phyloP scores from a whole-genome alignment of 192 early-diverging fungal species.

The Coemansia sp. region DNA sequence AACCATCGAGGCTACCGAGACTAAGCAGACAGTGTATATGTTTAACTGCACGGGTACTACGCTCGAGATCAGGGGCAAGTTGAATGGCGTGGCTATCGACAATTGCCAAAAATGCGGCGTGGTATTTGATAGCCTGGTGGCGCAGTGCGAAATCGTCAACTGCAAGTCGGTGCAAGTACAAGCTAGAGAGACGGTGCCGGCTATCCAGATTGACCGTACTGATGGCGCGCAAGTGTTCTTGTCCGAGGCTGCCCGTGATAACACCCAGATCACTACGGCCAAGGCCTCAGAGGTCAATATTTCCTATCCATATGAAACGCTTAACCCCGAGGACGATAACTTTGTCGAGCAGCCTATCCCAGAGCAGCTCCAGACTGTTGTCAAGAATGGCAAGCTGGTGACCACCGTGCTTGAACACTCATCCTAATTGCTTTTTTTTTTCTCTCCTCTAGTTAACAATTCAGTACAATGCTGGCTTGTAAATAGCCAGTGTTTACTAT shows the following conservation, averaged over 20 bases:
- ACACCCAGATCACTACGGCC: conserved; percentile 86
- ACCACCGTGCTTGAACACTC: conserved; percentile 84
- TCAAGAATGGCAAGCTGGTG: conserved; percentile 79
- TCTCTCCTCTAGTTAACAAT: background rate
- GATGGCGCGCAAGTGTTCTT: conserved; percentile 93
- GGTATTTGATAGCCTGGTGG: conserved; percentile 79
- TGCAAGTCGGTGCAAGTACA: conserved; percentile 87
- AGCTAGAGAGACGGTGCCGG: conserved; percentile 78
- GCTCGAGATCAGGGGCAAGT: conserved; percentile 88
- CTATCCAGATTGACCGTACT: conserved; percentile 87
- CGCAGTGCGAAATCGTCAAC: conserved; percentile 89
- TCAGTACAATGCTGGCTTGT: background rate
- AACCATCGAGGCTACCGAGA: conserved; percentile 76
- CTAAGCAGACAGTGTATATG: conserved; percentile 91
- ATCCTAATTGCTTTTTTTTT: background rate
- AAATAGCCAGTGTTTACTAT: too few relatives aligned
- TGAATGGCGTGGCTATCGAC: conserved; percentile 89
- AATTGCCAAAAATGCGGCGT: conserved; percentile 86
- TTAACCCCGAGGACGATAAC: conserved; percentile 64
- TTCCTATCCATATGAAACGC: conserved; percentile 59
- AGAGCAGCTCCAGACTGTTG: conserved; percentile 90
- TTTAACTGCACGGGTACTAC: conserved; percentile 92
- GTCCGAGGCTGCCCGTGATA: conserved; percentile 68
- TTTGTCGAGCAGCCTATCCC: conserved; percentile 85
- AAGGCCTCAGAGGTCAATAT: conserved; percentile 94